Conservation (phyloP, 768 basidiomycete genomes). For the Mycena latifolia region DNA sequence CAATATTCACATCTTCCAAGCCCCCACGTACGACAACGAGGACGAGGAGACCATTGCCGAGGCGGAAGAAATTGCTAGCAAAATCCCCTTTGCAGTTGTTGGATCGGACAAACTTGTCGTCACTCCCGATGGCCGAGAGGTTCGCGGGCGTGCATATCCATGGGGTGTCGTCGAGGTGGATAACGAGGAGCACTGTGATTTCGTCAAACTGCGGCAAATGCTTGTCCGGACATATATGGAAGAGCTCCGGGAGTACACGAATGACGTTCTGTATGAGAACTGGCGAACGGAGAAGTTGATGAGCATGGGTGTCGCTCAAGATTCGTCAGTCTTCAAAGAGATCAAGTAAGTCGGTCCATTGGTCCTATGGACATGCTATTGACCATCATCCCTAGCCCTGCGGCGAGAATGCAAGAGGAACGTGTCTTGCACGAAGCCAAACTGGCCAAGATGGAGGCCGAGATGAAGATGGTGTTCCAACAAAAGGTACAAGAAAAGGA, state of each 20-base stretch:
- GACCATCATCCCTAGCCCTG: conserved; percentile 72
- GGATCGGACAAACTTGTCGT: conserved; percentile 89
- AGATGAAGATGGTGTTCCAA: conserved; percentile 99
- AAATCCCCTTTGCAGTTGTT: conserved; percentile 98
- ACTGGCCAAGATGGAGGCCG: conserved; percentile 98
- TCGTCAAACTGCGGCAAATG: conserved; percentile 99
- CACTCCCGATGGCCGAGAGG: conserved; percentile 89
- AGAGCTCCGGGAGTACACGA: conserved; percentile 97
- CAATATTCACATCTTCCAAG: conserved; percentile 98
- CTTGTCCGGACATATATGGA: conserved; percentile 99
- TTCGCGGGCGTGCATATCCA: conserved; percentile 95
- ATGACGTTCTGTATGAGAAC: conserved; percentile 96
- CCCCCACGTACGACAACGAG: conserved; percentile 97
- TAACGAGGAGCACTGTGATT: conserved; percentile 99
- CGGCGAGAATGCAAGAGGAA: conserved; percentile 96
- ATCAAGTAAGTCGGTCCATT: conserved; percentile 81
- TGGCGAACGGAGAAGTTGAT: conserved; percentile 97
- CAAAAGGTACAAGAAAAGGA: conserved; percentile 99
- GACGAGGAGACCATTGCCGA: conserved; percentile 99
- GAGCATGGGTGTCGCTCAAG: conserved; percentile 98
- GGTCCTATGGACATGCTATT: conserved; percentile 31
- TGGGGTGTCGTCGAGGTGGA: conserved; percentile 99
- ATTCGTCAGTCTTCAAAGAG: conserved; percentile 98
- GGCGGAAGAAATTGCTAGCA: conserved; percentile 97
- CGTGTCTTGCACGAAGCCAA: conserved; percentile 97